Evolutionary conservation across 129 eudicot genomes (phyloP), one percentile per base, ranked within the genome.

Genomic region (Flaveria trinervia): DNA sequence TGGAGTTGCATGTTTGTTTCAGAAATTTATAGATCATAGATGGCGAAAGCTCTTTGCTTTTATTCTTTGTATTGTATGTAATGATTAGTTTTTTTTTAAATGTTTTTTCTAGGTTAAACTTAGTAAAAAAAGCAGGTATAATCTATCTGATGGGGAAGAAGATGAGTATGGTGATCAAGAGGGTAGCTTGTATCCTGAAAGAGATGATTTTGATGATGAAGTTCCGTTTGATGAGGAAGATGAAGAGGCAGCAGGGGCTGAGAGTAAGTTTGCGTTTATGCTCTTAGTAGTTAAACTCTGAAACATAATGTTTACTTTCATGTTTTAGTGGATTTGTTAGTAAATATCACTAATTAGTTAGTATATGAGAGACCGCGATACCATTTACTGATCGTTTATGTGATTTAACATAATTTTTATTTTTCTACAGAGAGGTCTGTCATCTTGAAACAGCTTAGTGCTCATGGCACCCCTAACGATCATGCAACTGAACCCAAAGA

Each of bases 91-190:
- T 69, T 2, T 69, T 2, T 68, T 61, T 20, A 20, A 25, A 57
- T 74, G 7, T 14, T 56, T 59, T 28, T 75, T 30, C 9, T 79
- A 91, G 98, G 73, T 84, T 71, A 94, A 89, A 81, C 69, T 75
- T 77, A 82, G 80, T 65, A 90, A 93, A 88, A 94, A 86, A 44
- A 83, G 86, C 88, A 91, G 79, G 85, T 94, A 68, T 70, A 91
- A 94, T 83, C 77, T 94, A 77, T 91, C 98, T 26, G 98, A 94
- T 76, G 98, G 93, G 36, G 97, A 93, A 81, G 98, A 94, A 26
- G 96, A 94, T 46, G 97, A 91, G 71, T 81, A 84, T 75, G 97
- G 82, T 12, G 70, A 57, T 79, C 77, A 64, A 49, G 93, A 73
- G 39, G 76, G 76, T n/a, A 80, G 84, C 46, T 70, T 62, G 46